Base-by-base conservation (phyloP, 352 stramenopile species). In the Pythium oligandrum region DNA sequence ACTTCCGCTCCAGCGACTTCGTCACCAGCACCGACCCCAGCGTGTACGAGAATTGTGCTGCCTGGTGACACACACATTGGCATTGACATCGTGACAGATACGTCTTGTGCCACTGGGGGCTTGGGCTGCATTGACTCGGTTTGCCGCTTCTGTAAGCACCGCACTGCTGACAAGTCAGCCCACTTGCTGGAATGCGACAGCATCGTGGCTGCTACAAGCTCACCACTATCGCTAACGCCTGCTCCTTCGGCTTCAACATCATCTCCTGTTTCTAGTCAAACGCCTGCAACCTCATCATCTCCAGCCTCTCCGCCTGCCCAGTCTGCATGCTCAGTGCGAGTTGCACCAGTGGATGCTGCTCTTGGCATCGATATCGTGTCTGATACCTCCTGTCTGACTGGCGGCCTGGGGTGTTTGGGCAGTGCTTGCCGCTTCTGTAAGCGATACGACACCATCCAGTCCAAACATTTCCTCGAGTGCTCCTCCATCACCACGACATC, bases 141-240 rank as follows among this genome's bases (percentile, higher is more conserved):
- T 12, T 61, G 55, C 32, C 55, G 55, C 2, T 61, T 43, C 38
- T 61, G 55, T 44, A 51, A 51, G 26, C 55, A 26, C 17, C 17
- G 17, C 17, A 26, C 17, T 26, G 0, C 17, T 26, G 17, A 26
- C 17, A 26, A 46, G 40, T 46, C 40, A 5, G 40, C 40, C 10
- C 40, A 46, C 40, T 12, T 46, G 40, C 5, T 12, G 10, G 5
- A 12, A 26, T 46, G 40, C 40, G 31, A 12, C 40, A 46, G 4
- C 12, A 32, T 46, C 17, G 17, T 26, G 17, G 17, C 17, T 26
- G 17, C 17, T 26, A 26, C 17, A 26, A 26, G 17, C 17, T 0
- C 17, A 26, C 17, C 17, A 26, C 17, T 26, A 26, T 26, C 17
- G 17, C 17, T 0, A 26, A 26, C 17, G 17, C 17, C 17, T 26